These are phyloP conservation scores for Moricandia arvensis DNA, from an alignment of 345 rosid species.

Conservation along the genomic window DNA sequence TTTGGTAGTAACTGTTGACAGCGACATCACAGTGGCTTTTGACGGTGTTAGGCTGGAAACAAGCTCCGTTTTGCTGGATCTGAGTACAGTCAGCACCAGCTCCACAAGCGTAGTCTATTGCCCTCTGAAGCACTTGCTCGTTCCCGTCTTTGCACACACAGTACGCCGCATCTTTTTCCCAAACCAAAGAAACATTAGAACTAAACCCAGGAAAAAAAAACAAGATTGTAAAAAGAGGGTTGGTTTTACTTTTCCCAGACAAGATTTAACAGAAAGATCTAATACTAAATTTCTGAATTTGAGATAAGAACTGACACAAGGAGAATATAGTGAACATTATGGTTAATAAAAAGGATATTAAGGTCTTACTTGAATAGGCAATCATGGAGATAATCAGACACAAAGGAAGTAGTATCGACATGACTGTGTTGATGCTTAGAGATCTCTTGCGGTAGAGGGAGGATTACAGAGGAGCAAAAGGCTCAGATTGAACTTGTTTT, in stretches of 20 bases:
- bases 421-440: slow-evolving; percentile 16
- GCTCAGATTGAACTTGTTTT: slow-evolving; percentile 3
- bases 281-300: background rate
- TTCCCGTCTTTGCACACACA: slow-evolving; percentile 82
- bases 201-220: background rate
- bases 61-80: slow-evolving; percentile 64
- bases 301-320: background rate
- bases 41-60: slow-evolving; percentile 81
- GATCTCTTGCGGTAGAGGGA: background rate
- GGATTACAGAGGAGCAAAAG: background rate
- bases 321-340: background rate
- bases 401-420: slow-evolving; percentile 57
- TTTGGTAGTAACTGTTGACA: slow-evolving; percentile 42
- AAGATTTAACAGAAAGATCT: slow-evolving; percentile 13
- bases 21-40: slow-evolving; percentile 41
- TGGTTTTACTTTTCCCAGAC: background rate
- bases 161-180: slow-evolving; percentile 55
- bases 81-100: slow-evolving; percentile 65
- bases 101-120: slow-evolving; percentile 93
- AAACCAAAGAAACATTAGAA: background rate
- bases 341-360: background rate
- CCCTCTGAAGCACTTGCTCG: slow-evolving; percentile 59
- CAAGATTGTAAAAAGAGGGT: background rate
- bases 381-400: slow-evolving; percentile 57
- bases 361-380: slow-evolving; percentile 67